Evolutionary conservation across 371 early-diverging fungal genomes (phyloP), one percentile per base, ranked within the genome.

Genomic region (Mortierella sp.): DNA sequence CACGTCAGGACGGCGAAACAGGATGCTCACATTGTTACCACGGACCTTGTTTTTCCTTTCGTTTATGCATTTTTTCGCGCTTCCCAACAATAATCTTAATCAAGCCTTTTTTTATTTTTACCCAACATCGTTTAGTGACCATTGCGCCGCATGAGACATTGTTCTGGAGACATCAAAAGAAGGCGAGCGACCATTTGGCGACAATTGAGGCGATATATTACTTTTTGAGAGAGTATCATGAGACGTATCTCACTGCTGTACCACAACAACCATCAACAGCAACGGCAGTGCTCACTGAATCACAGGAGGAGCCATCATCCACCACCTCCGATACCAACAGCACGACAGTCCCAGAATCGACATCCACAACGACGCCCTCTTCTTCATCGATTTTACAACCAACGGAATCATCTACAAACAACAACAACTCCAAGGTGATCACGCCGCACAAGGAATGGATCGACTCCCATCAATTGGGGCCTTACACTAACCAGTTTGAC

Each of bases 201-300:
- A 98, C 99, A 1, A 97, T 98, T 74, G 99, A 98, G 87, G 99
- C 99, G 10, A 96, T 98, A 55, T 98, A 98, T 77, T 97, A 95
- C 83, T 91, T 97, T 71, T 96, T 95, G 88, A 90, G 93, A 34
- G 98, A 98, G 87, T 95, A 94, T 80, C 78, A 81, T 44, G 83
- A 82, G 70, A 85, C 84, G 19, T 84, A 84, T 58, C 88, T 72
- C 79, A 73, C 75, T 21, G 26, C 58, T 24, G n/a, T 70, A 38
- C 79, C 81, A 63, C 10, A 60, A 16, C 13, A 10, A 9, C n/a
- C 72, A 3, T 26, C 31, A 26, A 11, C 63, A 31, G 5, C 82
- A 38, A 9, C 75, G 24, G 52, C 13, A 28, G 50, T 55, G 24
- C 6, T 11, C 31, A 48, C 72, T 34, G 45, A 26, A 10, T 10